A percentile compares a stretch with the other conserved stretches of the same genome.
Conservation (phyloP, 2,329 filamentous ascomycete genomes). For the Daldinia sp. region DNA sequence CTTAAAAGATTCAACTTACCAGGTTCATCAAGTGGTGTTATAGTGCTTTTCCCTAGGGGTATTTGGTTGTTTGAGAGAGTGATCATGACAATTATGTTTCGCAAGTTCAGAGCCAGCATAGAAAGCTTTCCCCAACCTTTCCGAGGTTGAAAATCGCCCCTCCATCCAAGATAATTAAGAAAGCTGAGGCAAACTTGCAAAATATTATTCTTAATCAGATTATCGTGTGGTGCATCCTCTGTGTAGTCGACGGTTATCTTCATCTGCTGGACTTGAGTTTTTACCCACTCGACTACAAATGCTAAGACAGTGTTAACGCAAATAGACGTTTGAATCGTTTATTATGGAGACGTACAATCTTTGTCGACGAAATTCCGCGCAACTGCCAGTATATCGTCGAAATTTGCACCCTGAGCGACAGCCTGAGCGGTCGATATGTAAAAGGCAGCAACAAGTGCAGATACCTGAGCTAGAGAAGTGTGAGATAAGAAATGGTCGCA, state of each 20-base stretch:
- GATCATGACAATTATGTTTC: constrained; percentile 73
- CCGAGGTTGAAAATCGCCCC: constrained; percentile 67
- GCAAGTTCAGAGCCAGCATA: constrained; percentile 76
- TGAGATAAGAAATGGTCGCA: constrained; percentile 29
- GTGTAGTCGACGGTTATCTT: constrained; percentile 84
- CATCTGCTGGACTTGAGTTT: constrained; percentile 73
- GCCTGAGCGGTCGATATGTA: constrained; percentile 60
- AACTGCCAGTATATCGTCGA: constrained; percentile 77
- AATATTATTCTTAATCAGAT: constrained; percentile 74
- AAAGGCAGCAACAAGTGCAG: constrained; percentile 68
- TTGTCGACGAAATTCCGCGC: constrained; percentile 60
- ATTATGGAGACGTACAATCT: constrained; percentile 44
- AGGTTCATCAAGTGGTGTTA: constrained; percentile 70
- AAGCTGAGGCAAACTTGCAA: constrained; percentile 81
- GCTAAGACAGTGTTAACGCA: constrained; percentile 48
- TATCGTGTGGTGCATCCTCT: constrained; percentile 74
- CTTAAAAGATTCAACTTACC: constrained; percentile 51
- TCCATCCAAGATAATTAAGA: constrained; percentile 79
- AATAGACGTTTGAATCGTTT: too few relatives aligned
- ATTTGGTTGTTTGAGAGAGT: constrained; percentile 69
- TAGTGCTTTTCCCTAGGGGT: constrained; percentile 61
- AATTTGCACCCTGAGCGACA: constrained; percentile 58
- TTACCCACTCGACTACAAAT: constrained; percentile 69
- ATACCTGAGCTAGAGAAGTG: constrained; percentile 57
- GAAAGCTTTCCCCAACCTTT: constrained; percentile 77